These are phyloP conservation scores for Coemansia sp. DNA, from an alignment of 192 early-diverging fungal genomes.

Conservation along the genomic window DNA sequence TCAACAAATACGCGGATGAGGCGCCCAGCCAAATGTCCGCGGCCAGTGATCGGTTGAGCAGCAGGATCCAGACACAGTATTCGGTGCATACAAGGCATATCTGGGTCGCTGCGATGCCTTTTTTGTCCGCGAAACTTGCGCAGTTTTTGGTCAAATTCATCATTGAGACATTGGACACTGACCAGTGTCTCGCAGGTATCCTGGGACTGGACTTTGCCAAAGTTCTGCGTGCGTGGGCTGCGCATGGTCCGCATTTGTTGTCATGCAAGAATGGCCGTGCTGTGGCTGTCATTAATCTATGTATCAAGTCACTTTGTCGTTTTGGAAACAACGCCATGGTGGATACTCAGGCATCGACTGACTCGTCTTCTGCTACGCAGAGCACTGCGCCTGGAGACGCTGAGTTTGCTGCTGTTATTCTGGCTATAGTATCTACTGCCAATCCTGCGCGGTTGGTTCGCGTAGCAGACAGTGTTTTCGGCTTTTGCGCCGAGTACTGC, in stretches of 20 bases:
- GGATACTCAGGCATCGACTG: slow-evolving; percentile 37
- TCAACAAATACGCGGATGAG: slow-evolving; percentile 38
- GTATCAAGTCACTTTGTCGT: slow-evolving; percentile 24
- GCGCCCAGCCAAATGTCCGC: slow-evolving; percentile 28
- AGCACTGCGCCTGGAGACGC: slow-evolving; percentile 24
- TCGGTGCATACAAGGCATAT: slow-evolving; percentile 41
- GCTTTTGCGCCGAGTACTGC: slow-evolving; percentile 47
- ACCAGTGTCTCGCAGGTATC: slow-evolving; percentile 36
- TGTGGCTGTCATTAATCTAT: slow-evolving; percentile 28
- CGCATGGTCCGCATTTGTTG: slow-evolving; percentile 40
- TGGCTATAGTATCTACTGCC: slow-evolving; percentile 27
- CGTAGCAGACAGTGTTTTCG: slow-evolving; percentile 21
- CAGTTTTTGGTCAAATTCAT: slow-evolving; percentile 40
- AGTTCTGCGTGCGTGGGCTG: slow-evolving; percentile 41
- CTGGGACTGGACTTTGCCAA: slow-evolving; percentile 46
- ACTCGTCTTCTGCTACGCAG: slow-evolving; percentile 12
- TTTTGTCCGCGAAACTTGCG: slow-evolving; percentile 38
- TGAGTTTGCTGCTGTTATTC: slow-evolving; percentile 28
- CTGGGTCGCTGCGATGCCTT: slow-evolving; percentile 46
- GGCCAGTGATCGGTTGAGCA: slow-evolving; percentile 23
- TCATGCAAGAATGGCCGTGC: slow-evolving; percentile 31
- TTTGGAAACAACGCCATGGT: slow-evolving; percentile 4
- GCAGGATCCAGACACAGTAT: slow-evolving; percentile 48
- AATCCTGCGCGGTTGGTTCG: slow-evolving; percentile 21
- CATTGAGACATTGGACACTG: slow-evolving; percentile 23